These are phyloP conservation scores for Sclerospora graminicola DNA, from an alignment of 352 stramenopile genomes.

Conservation along the genomic window DNA sequence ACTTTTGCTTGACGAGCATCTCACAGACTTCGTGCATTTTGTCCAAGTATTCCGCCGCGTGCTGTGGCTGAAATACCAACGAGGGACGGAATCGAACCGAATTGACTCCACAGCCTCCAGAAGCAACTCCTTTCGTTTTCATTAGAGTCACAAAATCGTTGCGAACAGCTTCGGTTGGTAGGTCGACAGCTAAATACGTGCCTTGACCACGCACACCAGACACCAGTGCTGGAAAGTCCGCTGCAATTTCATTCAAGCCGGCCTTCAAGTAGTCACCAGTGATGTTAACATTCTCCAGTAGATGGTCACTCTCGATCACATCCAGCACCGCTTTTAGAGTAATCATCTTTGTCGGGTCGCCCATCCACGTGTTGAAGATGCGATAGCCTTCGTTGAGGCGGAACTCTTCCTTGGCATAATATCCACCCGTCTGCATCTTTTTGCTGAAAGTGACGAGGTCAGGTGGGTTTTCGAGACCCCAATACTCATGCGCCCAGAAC, in stretches of 20 bases:
- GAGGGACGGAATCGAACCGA: conserved; percentile 71
- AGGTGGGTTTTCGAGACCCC: conserved; percentile 59
- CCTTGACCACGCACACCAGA: conserved; percentile 68
- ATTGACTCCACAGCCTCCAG: conserved; percentile 52
- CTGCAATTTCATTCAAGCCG: conserved; percentile 34
- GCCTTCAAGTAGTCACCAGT: conserved; percentile 56
- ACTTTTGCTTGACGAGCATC: conserved; percentile 13
- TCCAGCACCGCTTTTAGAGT: conserved; percentile 65
- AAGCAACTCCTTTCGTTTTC: conserved; percentile 48
- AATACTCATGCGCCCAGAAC: conserved; percentile 82
- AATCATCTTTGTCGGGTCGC: conserved; percentile 80
- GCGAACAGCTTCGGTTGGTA: conserved; percentile 46
- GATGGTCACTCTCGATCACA: conserved; percentile 37
- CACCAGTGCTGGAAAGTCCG: conserved; percentile 45
- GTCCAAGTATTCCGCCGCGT: conserved; percentile 63
- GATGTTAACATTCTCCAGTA: conserved; percentile 68
- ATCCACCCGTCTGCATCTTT: conserved; percentile 78
- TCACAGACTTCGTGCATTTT: conserved; percentile 52
- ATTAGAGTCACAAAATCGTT: conserved; percentile 55
- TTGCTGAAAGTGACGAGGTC: conserved; percentile 83
- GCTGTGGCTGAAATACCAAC: conserved; percentile 67
- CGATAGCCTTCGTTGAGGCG: conserved; percentile 59
- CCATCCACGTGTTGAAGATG: conserved; percentile 87
- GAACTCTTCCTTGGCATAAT: conserved; percentile 72
- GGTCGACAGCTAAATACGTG: conserved; percentile 74